Evolutionary conservation across 352 stramenopile species (phyloP), one percentile per base, ranked within the genome.

Genomic region (Pythium rhizo-oryzae): DNA sequence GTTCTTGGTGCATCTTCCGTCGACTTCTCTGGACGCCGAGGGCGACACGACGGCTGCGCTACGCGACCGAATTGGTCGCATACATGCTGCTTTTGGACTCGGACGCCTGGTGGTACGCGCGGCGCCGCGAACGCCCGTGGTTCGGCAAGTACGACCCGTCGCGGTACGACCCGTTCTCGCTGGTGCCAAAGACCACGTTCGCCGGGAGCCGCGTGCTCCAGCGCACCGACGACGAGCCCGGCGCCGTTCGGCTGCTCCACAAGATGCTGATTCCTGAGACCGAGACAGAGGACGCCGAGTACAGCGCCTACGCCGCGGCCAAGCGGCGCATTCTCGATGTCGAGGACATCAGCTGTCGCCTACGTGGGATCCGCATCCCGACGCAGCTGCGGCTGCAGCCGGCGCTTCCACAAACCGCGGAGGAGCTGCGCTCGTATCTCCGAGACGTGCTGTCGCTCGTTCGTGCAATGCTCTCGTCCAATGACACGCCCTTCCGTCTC

Each of bases 1-100:
- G 39, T 53, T 62, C 23, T 16, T 62, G 1, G 55, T 62, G 39
- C 55, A 62, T 62, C 23, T 52, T 15, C 55, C 55, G 12, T 39
- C 23, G 24, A 61, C 55, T n/a, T 61, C 28, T 16, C 4, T 24
- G 5, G 55, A 51, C 54, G 19, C 13, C 23, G 28, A 33, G 28
- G 55, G 55, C 51, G 37, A 39, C 51, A 50, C 9, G 23, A 33
- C 15, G 21, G 24, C 16, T 62, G 15, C 41, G 37, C 8, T 52
- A 43, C 25, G 37, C 39, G 41, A 53, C 55, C 19, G 55, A 62
- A 39, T 39, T 62, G 13, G 24, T 62, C 24, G 55, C 55, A 16
- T 62, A 62, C 11, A 51, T 61, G 54, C 37, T 61, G 15, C 8
- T 6, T 1, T 9, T 61, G 1, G 54, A 62, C 23, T 33, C 18